A percentile compares a stretch with the other conserved stretches of the same genome.
These are phyloP conservation scores for Scleroderma citrinum DNA, from an alignment of 768 basidiomycete genomes.

Conservation along the genomic window DNA sequence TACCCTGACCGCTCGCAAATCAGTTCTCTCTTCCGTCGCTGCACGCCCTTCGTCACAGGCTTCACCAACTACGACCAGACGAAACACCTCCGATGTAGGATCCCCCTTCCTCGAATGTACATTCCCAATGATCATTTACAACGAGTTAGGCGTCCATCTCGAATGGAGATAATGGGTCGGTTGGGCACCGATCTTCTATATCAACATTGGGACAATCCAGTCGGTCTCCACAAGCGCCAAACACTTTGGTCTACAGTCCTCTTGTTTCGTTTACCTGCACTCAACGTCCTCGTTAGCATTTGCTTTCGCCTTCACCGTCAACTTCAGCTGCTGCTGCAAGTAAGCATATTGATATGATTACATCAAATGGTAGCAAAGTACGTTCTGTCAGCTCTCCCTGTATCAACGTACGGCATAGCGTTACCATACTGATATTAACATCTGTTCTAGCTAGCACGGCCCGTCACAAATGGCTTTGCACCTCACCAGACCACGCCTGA, in stretches of 20 bases:
- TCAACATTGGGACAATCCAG: slow-evolving; percentile 2
- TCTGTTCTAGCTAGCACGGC: slow-evolving; percentile 7
- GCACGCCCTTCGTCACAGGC: slow-evolving; percentile 4
- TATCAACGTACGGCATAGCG: neutral
- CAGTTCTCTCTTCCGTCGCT: neutral
- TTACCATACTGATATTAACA: neutral
- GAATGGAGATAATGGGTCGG: neutral
- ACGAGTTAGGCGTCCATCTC: slow-evolving; percentile 10
- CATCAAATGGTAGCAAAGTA: neutral
- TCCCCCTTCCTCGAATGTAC: slow-evolving; percentile 1
- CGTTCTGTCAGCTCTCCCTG: neutral
- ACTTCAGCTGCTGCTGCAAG: neutral
- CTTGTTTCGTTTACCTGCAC: slow-evolving; percentile 5
- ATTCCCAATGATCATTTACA: slow-evolving; percentile 8
- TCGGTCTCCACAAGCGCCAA: slow-evolving; percentile 5
- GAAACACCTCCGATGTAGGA: slow-evolving; percentile 12
- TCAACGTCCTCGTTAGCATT: slow-evolving; percentile 12
- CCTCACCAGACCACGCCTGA: slow-evolving; percentile 5
- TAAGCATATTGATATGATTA: neutral
- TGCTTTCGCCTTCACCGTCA: slow-evolving; percentile 1
- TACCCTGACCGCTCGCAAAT: slow-evolving; percentile 8
- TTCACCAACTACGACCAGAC: slow-evolving; percentile 5
- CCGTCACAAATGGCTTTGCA: neutral
- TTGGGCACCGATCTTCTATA: slow-evolving; percentile 3
- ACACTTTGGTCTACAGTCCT: slow-evolving; percentile 13